These are phyloP conservation scores for Asterophora parasitica DNA, from an alignment of 768 basidiomycete species.

Conservation along the genomic window DNA sequence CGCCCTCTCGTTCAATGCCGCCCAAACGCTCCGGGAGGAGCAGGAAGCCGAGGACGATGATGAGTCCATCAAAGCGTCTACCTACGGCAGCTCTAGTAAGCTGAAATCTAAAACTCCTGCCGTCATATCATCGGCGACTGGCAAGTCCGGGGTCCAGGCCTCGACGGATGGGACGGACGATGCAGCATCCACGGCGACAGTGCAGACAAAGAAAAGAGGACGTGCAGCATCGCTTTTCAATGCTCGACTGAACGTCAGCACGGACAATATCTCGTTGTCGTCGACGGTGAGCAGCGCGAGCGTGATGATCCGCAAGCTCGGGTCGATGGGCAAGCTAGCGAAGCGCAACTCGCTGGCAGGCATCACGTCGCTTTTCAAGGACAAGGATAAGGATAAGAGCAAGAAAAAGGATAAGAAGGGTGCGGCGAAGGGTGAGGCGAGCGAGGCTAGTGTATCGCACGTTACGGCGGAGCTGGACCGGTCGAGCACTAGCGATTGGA, in stretches of 20 bases:
- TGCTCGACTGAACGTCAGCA: conserved; percentile 79
- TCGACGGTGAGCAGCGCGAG: conserved; percentile 94
- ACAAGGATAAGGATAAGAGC: conserved; percentile 60
- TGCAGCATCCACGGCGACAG: conserved; percentile 38
- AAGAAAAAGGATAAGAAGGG: conserved; percentile 40
- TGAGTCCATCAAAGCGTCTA: conserved; percentile 35
- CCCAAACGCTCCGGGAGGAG: conserved; percentile 53
- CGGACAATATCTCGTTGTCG: conserved; percentile 92
- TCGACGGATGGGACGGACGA: conserved; percentile 34
- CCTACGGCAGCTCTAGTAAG: conserved; percentile 25
- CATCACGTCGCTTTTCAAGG: conserved; percentile 92
- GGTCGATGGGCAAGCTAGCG: conserved; percentile 85
- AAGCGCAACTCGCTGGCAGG: conserved; percentile 85
- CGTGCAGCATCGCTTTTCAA: conserved; percentile 81
- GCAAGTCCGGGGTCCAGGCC: conserved; percentile 19
- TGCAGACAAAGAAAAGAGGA: conserved; percentile 63
- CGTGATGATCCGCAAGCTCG: conserved; percentile 95
- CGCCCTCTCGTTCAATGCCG: conserved; percentile 63
- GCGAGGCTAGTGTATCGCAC: conserved; percentile 66
- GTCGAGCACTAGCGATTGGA: conserved; percentile 53
- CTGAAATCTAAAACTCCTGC: conserved; percentile 30
- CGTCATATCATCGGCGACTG: conserved; percentile 24
- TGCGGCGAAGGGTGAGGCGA: conserved; percentile 55
- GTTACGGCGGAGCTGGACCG: conserved; percentile 84
- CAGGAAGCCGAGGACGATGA: conserved; percentile 35